Conservation (phyloP, 2,329 filamentous ascomycete genomes). For the Aspergillus udagawae region DNA sequence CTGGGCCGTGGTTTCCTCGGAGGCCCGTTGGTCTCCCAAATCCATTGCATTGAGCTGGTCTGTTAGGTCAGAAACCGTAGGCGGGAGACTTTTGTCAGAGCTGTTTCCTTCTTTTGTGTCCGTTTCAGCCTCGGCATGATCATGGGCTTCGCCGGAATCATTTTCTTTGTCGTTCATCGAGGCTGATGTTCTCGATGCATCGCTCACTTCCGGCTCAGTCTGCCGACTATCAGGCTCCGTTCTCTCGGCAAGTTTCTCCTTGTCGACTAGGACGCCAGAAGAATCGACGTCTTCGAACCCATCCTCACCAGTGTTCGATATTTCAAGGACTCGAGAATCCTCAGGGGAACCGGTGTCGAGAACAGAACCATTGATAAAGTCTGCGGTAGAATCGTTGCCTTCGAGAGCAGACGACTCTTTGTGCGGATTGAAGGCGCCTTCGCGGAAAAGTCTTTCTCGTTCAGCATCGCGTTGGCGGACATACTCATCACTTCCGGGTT, state of each 20-base stretch:
- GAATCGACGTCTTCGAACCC: conserved; percentile 84
- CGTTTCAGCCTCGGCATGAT: conserved; percentile 53
- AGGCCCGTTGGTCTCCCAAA: conserved; percentile 56
- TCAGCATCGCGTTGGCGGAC: conserved; percentile 76
- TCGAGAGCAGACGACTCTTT: conserved; percentile 55
- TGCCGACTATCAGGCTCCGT: conserved; percentile 34
- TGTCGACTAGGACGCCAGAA: conserved; percentile 67
- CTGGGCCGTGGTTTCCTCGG: conserved; percentile 27
- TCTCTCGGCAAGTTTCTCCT: conserved; percentile 65
- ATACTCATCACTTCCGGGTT: conserved; percentile 81
- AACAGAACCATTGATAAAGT: conserved; percentile 41
- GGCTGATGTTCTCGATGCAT: conserved; percentile 13
- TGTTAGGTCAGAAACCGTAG: conserved; percentile 52
- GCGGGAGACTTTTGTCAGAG: conserved; percentile 35
- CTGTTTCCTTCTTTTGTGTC: conserved; percentile 11
- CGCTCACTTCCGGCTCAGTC: conserved; percentile 17
- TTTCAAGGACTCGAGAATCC: conserved; percentile 66
- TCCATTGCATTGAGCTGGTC: conserved; percentile 55
- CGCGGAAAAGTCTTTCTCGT: conserved; percentile 70
- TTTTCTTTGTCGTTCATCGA: conserved; percentile 39
- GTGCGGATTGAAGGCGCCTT: conserved; percentile 62
- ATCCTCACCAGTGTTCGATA: conserved; percentile 80
- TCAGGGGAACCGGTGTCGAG: conserved; percentile 53
- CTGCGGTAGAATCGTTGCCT: conserved; percentile 44
- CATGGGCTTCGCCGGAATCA: conserved; percentile 65